These are phyloP conservation scores for Cetradonia linearis DNA, from an alignment of 495 filamentous ascomycete species.

Conservation along the genomic window DNA sequence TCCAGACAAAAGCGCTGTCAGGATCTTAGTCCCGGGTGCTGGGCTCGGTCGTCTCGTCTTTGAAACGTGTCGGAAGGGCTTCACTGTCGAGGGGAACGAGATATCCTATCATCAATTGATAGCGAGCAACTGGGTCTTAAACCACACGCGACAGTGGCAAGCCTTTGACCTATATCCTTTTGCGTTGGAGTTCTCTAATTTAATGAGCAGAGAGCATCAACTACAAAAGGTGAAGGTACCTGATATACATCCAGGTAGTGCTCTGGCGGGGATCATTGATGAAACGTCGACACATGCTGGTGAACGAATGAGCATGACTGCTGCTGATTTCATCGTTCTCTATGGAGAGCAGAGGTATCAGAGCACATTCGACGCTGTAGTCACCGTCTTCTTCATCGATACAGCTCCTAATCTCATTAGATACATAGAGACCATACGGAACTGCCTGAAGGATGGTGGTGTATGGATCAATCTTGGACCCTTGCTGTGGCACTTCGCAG, in stretches of 20 bases:
- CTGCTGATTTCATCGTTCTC: constrained; percentile 70
- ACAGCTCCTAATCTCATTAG: constrained; percentile 86
- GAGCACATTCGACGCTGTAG: constrained; percentile 66
- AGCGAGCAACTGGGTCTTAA: constrained; percentile 78
- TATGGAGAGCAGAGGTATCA: constrained; percentile 53
- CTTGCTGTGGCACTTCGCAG: constrained; percentile 79
- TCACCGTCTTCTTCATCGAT: constrained; percentile 91
- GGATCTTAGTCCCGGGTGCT: constrained; percentile 78
- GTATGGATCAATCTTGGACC: constrained; percentile 86
- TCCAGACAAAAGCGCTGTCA: constrained; percentile 34
- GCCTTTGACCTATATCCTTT: constrained; percentile 62
- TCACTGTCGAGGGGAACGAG: constrained; percentile 78
- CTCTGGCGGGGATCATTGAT: constrained; percentile 32
- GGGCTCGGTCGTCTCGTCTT: constrained; percentile 81
- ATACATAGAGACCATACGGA: constrained; percentile 71
- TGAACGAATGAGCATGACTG: constrained; percentile 74
- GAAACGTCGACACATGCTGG: constrained; percentile 21
- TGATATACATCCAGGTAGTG: constrained; percentile 59
- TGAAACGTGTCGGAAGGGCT: constrained; percentile 70
- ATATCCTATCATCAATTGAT: constrained; percentile 90
- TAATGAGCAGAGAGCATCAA: constrained; percentile 58
- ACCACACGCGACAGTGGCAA: constrained; percentile 45
- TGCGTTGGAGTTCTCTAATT: constrained; percentile 71
- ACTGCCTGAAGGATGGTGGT: constrained; percentile 69
- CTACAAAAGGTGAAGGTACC: constrained; percentile 60